Evolutionary conservation across 2,329 filamentous ascomycete genomes (phyloP).

Genomic region (Penicillium sp.): DNA sequence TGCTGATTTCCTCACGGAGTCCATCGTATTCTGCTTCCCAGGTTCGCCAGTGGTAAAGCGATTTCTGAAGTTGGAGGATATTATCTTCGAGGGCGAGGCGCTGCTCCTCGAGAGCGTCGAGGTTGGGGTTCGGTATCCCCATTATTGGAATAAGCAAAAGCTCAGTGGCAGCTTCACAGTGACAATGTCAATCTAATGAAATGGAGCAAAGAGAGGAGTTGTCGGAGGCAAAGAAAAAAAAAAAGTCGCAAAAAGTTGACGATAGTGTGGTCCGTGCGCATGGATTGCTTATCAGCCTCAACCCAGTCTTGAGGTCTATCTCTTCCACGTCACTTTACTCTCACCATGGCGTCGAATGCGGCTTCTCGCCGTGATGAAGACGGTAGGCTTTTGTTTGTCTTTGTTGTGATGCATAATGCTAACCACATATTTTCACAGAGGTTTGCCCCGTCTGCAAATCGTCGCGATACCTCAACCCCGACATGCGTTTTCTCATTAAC

Average conservation of each 20-base stretch:
- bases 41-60: conserved; percentile 81
- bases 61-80: conserved; percentile 68
- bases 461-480: conserved; percentile 87
- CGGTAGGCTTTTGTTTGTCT: conserved; percentile 25
- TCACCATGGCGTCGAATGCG: conserved; percentile 27
- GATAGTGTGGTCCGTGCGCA: conserved; percentile 25
- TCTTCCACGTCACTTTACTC: conserved; percentile 4
- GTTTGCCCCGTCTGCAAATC: conserved; percentile 98
- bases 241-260: conserved; percentile 4
- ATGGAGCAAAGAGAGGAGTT: neutral
- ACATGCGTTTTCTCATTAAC: conserved; percentile 94
- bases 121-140: conserved; percentile 46
- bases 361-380: conserved; percentile 41
- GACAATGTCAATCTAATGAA: neutral
- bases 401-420: neutral
- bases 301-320: conserved; percentile 1
- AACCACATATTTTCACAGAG: conserved; percentile 48
- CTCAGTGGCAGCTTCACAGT: neutral
- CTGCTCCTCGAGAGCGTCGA: conserved; percentile 71
- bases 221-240: conserved; percentile 8
- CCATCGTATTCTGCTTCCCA: conserved; percentile 92
- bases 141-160: conserved; percentile 14
- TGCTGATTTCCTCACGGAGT: conserved; percentile 75
- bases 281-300: conserved; percentile 10
- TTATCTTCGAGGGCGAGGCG: conserved; percentile 72